phyloP scores from a whole-genome alignment of 2,329 filamentous ascomycete species.

The Xylaria multiplex region DNA sequence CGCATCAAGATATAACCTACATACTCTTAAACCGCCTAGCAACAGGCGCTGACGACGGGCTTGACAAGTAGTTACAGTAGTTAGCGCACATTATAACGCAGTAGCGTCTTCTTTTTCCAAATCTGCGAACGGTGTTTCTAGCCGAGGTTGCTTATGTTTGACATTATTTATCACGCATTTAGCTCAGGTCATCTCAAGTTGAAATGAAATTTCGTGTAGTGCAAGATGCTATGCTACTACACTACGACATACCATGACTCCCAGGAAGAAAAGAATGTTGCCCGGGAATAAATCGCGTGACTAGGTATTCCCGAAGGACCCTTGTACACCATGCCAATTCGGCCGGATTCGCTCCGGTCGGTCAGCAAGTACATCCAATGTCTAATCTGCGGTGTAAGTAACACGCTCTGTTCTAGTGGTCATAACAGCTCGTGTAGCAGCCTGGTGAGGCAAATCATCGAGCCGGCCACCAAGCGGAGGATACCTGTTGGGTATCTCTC shows the following conservation, averaged over 20 bases:
- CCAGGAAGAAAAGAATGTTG: background rate
- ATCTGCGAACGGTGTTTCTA: no score
- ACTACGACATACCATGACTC: background rate
- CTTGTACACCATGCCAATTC: slow-evolving; percentile 11
- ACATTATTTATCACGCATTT: no score
- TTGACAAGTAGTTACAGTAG: background rate
- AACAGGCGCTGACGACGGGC: background rate
- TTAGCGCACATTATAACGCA: no score
- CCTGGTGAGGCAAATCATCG: slow-evolving; percentile 2
- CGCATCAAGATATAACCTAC: slow-evolving; percentile 5
- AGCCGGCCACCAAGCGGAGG: background rate
- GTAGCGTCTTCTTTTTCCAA: no score
- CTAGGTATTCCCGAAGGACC: background rate
- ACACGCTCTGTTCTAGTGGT: background rate
- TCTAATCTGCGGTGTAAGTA: background rate
- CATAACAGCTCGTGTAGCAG: background rate
- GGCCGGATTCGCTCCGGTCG: background rate
- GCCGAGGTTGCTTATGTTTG: no score
- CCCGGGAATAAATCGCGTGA: slow-evolving; percentile 4
- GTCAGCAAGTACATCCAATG: background rate
- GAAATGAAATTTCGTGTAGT: background rate
- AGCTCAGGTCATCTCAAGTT: no score
- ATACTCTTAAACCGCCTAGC: background rate
- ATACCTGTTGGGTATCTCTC: background rate
- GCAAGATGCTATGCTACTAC: background rate